Evolutionary conservation across 495 filamentous ascomycete species (phyloP), one percentile per base, ranked within the genome.

Genomic region (Trichoderma virens): DNA sequence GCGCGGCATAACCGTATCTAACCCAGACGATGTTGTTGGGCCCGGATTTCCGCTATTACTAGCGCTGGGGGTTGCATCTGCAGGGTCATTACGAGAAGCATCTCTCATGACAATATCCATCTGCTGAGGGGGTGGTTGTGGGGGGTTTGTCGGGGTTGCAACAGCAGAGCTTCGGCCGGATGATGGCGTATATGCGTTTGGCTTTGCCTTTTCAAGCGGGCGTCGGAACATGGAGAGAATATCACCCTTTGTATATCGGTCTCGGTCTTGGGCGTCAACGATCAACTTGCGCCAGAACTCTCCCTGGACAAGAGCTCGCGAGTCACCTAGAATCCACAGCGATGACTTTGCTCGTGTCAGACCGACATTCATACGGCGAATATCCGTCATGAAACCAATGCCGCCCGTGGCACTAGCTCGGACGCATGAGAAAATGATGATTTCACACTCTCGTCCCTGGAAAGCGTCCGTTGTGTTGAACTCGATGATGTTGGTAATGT

Each of bases 401-500:
- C 95, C 91, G 32, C 92, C 91, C 32, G 86, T 89, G 13, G 85
- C 79, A 18, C 90, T 93, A 35, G 94, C 92, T 75, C 94, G 86
- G 35, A 98, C 94, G 73, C 94, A 98, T 60, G 95, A 98, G 78
- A 98, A 98, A 65, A 98, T 97, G 71, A 98, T 97, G 66, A 98
- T 86, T 74, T 98, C 94, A 71, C 90, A 92, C 76, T 98, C 94
- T 60, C 94, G 86, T 67, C 94, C 94, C 71, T 98, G 94, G 75
- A 97, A 98, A 18, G 94, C 94, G 75, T 98, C 94, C 1, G 95
- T 97, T 4, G 94, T 98, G 71, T 98, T 98, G 80, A 98, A 98
- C 65, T 98, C 94, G 61, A 98, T 85, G 41, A 79, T 84, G 35
- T 87, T 86, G 25, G 88, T 81, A 66, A 98, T 92, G 11, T 71